Conservation (phyloP, 805 yeast genomes). For the Teunomyces lycoperdinae region DNA sequence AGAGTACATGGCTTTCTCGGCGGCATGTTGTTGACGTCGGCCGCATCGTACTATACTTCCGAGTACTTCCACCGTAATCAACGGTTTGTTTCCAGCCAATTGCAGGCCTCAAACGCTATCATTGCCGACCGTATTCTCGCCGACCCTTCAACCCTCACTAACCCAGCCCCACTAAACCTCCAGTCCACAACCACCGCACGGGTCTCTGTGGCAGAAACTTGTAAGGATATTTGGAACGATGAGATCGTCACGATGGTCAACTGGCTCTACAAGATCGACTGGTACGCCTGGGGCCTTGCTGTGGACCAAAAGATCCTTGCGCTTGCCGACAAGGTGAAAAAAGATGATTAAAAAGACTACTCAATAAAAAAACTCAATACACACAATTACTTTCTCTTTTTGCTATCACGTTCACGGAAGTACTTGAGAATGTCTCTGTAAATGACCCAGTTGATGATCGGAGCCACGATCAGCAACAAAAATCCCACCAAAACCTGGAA, state of each 20-base stretch:
- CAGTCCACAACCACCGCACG: conserved; percentile 27
- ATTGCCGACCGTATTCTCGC: conserved; percentile 54
- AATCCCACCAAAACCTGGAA: conserved; percentile 40
- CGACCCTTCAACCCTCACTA: conserved; percentile 16
- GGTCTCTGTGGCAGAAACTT: conserved; percentile 51
- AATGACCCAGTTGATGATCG: conserved; percentile 54
- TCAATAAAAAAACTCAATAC: not conserved
- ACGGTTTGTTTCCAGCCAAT: conserved; percentile 42
- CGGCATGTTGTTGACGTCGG: conserved; percentile 61
- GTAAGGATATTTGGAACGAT: conserved; percentile 77
- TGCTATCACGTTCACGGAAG: conserved; percentile 29
- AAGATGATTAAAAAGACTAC: not conserved
- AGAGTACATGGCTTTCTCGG: conserved; percentile 44
- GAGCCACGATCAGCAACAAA: conserved; percentile 42
- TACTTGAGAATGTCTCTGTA: conserved; percentile 50
- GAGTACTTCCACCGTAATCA: conserved; percentile 51
- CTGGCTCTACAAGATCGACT: conserved; percentile 56
- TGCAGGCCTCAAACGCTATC: conserved; percentile 47
- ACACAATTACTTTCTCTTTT: conserved; percentile 3
- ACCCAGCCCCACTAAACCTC: conserved; percentile 15
- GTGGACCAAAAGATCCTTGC: conserved; percentile 31
- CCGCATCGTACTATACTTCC: conserved; percentile 60
- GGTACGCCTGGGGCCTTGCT: conserved; percentile 41
- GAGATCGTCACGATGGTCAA: conserved; percentile 63
- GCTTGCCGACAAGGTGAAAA: conserved; percentile 24